phyloP scores from a whole-genome alignment of 805 yeast genomes.

The Candida ficus region DNA sequence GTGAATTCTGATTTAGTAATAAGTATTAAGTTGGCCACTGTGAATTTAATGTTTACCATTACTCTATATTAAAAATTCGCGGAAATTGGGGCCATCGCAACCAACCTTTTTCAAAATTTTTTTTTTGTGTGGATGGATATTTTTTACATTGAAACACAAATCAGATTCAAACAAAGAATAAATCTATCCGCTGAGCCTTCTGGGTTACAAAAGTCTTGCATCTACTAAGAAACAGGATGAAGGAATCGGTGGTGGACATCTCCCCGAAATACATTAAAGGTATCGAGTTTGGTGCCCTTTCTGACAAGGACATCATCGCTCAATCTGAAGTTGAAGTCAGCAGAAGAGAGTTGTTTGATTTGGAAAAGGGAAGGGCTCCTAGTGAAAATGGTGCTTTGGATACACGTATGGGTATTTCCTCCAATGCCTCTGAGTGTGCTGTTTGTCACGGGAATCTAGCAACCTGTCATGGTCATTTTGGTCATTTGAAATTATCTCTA shows the following conservation, averaged over 20 bases:
- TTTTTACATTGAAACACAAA: background rate
- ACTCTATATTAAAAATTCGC: background rate
- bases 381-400: slow-evolving; percentile 86
- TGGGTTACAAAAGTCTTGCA: slow-evolving; percentile 24
- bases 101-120: background rate
- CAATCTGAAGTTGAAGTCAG: slow-evolving; percentile 93
- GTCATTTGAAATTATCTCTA: slow-evolving; percentile 85
- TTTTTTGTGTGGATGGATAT: background rate
- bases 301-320: slow-evolving; percentile 84
- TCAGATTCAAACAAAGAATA: background rate
- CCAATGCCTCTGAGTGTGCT: slow-evolving; percentile 76
- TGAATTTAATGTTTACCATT: background rate
- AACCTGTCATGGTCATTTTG: slow-evolving; percentile 97
- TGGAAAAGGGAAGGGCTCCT: slow-evolving; percentile 84
- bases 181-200: slow-evolving; percentile 15
- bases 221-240: slow-evolving; percentile 24
- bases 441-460: slow-evolving; percentile 93
- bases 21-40: background rate
- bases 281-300: slow-evolving; percentile 87
- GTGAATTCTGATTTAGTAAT: background rate
- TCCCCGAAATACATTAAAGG: slow-evolving; percentile 91
- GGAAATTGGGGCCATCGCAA: background rate
- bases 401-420: slow-evolving; percentile 88
- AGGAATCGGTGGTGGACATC: slow-evolving; percentile 51
- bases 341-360: slow-evolving; percentile 86